These are phyloP conservation scores for Thermochaetoides thermophila DNA, from an alignment of 495 filamentous ascomycete genomes.

Conservation along the genomic window DNA sequence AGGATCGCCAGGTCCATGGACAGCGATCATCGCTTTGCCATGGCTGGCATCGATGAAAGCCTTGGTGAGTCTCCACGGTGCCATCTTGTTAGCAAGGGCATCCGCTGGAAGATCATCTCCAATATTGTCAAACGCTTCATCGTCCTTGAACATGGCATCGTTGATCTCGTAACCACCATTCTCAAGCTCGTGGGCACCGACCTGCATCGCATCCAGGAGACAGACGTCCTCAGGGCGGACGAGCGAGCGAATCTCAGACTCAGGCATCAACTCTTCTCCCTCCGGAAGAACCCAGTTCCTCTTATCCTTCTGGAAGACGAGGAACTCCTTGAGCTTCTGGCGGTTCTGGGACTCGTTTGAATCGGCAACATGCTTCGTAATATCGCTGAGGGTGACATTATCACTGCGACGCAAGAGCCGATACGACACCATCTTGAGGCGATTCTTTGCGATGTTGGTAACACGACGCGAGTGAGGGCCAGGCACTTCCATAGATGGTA, in stretches of 20 bases:
- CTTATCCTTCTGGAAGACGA: conserved; percentile 67
- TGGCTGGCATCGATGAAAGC: conserved; percentile 88
- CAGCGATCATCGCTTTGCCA: conserved; percentile 90
- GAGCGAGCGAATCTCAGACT: conserved; percentile 62
- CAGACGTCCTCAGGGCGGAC: conserved; percentile 93
- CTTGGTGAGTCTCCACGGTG: conserved; percentile 88
- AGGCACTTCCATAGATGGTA: conserved; percentile 83
- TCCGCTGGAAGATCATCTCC: conserved; percentile 55
- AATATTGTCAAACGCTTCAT: conserved; percentile 30
- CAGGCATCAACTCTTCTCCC: conserved; percentile 59
- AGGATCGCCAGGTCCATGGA: conserved; percentile 92
- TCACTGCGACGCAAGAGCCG: conserved; percentile 64
- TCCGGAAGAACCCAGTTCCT: conserved; percentile 69
- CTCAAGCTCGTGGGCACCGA: conserved; percentile 70
- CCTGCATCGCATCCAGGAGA: conserved; percentile 90
- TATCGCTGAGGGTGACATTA: conserved; percentile 56
- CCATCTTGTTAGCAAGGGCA: conserved; percentile 47
- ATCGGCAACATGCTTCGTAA: conserved; percentile 77
- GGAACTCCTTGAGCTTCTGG: conserved; percentile 93
- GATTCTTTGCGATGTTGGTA: conserved; percentile 85
- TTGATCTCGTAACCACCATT: conserved; percentile 61
- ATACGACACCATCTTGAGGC: conserved; percentile 88
- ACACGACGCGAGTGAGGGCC: conserved; percentile 87
- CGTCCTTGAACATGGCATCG: conserved; percentile 41
- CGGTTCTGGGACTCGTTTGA: conserved; percentile 88